Evolutionary conservation across 2,329 filamentous ascomycete genomes (phyloP).

Genomic region (Intubia oerlemansii): DNA sequence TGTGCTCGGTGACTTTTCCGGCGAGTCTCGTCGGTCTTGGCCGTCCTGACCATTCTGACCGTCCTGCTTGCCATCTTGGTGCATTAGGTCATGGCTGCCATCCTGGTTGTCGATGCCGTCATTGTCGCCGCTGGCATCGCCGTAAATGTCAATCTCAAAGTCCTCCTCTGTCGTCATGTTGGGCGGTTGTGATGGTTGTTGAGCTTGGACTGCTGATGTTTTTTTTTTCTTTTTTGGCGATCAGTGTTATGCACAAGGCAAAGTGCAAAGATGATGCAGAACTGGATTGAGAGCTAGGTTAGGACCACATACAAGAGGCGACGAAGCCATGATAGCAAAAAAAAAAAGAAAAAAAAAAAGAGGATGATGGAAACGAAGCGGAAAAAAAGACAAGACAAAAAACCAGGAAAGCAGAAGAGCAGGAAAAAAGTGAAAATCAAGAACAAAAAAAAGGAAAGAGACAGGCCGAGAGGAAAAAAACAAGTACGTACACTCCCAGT

Average conservation of each 20-base stretch:
- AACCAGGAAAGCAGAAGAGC: no score
- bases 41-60: no score
- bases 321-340: conserved; percentile 6
- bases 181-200: not conserved
- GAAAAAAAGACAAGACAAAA: no score
- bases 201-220: no score
- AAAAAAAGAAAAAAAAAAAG: conserved; percentile 7
- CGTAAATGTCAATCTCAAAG: conserved; percentile 54
- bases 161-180: conserved; percentile 44
- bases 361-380: conserved; percentile 6
- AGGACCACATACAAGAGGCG: conserved; percentile 7
- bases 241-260: not conserved
- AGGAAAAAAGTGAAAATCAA: no score
- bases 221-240: no score
- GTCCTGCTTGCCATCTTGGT: no score
- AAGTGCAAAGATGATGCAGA: no score
- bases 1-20: conserved; percentile 8
- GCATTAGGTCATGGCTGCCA: conserved; percentile 12
- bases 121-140: conserved; percentile 28
- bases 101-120: conserved; percentile 11
- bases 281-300: conserved; percentile 6
- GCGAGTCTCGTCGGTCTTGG: no score
- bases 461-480: conserved; percentile 7
- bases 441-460: conserved; percentile 5
- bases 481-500: conserved; percentile 33